phyloP scores from a whole-genome alignment of 371 early-diverging fungal species.

The Dinochytrium kinnereticum region DNA sequence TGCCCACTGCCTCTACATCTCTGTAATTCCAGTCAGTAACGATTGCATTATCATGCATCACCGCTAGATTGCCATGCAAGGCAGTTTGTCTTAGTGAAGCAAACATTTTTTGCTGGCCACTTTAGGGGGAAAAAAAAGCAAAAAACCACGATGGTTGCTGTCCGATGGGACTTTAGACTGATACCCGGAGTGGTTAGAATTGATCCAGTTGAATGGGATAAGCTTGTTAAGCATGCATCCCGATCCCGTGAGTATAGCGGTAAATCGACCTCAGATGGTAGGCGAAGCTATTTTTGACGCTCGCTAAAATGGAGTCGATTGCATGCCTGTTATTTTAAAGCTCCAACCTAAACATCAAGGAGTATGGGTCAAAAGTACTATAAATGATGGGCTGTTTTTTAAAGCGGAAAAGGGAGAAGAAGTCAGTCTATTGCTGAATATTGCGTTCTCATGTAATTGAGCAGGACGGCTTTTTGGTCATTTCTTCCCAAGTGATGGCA shows the following conservation, averaged over 20 bases:
- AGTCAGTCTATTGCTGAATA: neutral
- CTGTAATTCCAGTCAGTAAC: too few relatives aligned
- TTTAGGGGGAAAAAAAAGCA: neutral
- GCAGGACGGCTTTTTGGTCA: neutral
- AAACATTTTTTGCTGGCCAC: too few relatives aligned
- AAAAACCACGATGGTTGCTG: neutral
- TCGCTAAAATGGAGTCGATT: neutral
- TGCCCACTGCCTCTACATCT: neutral
- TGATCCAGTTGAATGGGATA: neutral
- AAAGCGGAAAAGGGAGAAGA: neutral
- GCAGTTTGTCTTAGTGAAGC: neutral
- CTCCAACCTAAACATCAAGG: neutral
- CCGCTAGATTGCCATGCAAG: neutral
- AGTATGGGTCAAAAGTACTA: neutral
- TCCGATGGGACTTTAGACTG: neutral
- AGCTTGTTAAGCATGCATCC: neutral
- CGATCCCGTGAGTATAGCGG: neutral
- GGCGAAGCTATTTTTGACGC: neutral
- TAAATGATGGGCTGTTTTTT: neutral
- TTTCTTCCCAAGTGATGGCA: neutral
- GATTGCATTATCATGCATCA: neutral
- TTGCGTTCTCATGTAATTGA: too few relatives aligned
- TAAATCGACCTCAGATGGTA: neutral
- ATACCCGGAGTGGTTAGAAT: neutral
- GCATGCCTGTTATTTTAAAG: neutral